Base-by-base conservation (phyloP, 257 asterid species). In the Knoxia roxburghii region DNA sequence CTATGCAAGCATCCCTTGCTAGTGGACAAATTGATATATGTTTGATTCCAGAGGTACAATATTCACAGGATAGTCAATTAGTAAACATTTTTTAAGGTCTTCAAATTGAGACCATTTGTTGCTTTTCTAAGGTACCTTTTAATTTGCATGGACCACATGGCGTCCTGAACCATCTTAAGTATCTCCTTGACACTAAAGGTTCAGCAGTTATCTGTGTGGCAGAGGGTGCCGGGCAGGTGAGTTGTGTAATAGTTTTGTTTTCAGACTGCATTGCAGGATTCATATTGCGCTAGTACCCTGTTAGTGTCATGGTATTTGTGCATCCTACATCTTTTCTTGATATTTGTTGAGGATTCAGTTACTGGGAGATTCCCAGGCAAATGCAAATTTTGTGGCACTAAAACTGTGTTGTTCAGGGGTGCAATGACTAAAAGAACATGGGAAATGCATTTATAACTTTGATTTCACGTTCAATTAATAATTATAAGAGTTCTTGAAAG, bases 1-100 rank as follows among this genome's bases (percentile, higher is more conserved):
- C 99, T 51, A 90, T 93, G 99, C 97, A 93, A 70, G 99, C 99
- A 61, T 85, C 97, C 72, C 95, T 93, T 74, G 94, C 99, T 76
- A 93, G 99, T 73, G 99, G 99, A 33, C 99, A 93, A 80, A 90
- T 93, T 64, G 96, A 90, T 70, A 80, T 93, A 78, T 93, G 99
- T 73, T 77, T 93, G 81, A 90, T 93, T 65, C 99, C 99, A 12
- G 99, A 93, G 96, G 99, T 93, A 75, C 32, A 20, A 29, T 24
- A 65, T 40, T 58, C 50, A 15, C 64, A 12, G 63, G 49, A 60
- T 29, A 5, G 45, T 49, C 33, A n/a, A 49, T 33, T 1, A 66
- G 29, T 43, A 21, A 20, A 48, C 10, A 24, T 6, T 1, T n/a
- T 35, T 21, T 5, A 24, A 26, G 50, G 57, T 46, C 48, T 56